Evolutionary conservation across 805 yeast genomes (phyloP).

Genomic region (Priceomyces melissophilus): DNA sequence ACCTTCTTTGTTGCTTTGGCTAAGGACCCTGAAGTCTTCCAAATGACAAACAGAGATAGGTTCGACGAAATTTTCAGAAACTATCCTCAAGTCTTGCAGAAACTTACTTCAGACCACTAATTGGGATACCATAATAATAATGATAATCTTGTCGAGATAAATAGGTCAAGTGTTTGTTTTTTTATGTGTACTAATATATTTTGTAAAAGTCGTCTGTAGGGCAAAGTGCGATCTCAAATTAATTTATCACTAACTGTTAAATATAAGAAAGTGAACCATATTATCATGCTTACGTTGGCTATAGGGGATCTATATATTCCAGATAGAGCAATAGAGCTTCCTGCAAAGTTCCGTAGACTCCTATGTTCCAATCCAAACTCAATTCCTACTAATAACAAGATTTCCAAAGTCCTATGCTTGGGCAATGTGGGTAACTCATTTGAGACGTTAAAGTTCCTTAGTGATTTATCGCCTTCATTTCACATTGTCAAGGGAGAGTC

Average conservation of each 20-base stretch:
- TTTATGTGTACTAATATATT: too few relatives aligned
- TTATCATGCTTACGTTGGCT: conserved; percentile 52
- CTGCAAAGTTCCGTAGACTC: conserved; percentile 65
- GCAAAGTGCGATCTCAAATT: not conserved
- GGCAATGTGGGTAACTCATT: conserved; percentile 78
- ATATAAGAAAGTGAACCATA: not conserved
- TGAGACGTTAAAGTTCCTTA: conserved; percentile 60
- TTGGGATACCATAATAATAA: not conserved
- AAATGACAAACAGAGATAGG: conserved; percentile 62
- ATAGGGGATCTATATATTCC: conserved; percentile 92
- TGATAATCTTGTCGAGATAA: too few relatives aligned
- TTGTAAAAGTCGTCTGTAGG: too few relatives aligned
- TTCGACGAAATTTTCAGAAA: conserved; percentile 62
- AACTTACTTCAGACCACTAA: conserved; percentile 37
- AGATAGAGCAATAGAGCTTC: conserved; percentile 67
- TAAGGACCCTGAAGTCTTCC: conserved; percentile 80
- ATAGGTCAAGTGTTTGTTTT: too few relatives aligned
- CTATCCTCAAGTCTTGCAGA: conserved; percentile 67
- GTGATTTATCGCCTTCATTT: conserved; percentile 66
- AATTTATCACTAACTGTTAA: not conserved
- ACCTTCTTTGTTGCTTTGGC: conserved; percentile 83
- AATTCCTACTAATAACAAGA: conserved; percentile 51
- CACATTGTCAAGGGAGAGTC: conserved; percentile 80
- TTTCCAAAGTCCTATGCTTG: conserved; percentile 76
- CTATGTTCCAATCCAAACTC: conserved; percentile 59